These are phyloP conservation scores for Neoboletus brunneissimus DNA, from an alignment of 768 basidiomycete genomes.

Conservation along the genomic window DNA sequence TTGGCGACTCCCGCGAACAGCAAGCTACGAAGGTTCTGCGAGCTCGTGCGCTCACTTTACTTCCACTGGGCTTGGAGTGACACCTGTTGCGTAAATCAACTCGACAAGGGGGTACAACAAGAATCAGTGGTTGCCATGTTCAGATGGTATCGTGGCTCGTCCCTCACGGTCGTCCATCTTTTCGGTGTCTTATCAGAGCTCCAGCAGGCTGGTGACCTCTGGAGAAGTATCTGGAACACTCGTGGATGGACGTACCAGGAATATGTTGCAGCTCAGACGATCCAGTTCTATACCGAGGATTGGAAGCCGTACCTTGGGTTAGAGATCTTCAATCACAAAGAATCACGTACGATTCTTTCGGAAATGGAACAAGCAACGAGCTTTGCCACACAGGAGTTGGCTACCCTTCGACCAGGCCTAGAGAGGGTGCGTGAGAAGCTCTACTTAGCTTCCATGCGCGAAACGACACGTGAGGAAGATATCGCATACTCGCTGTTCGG, in stretches of 20 bases:
- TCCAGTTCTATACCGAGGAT: conserved; percentile 14
- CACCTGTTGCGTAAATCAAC: conserved; percentile 10
- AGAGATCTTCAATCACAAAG: conserved; percentile 4
- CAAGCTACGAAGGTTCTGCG: conserved; percentile 3
- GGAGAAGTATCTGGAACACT: conserved; percentile 7
- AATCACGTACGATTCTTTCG: background rate
- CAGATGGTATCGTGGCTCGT: conserved; percentile 6
- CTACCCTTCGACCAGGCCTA: conserved; percentile 1
- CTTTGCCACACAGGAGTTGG: background rate
- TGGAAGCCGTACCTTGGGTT: conserved; percentile 8
- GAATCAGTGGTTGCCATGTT: conserved; percentile 15
- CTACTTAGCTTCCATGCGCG: background rate
- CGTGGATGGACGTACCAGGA: conserved; percentile 14
- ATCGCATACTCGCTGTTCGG: background rate
- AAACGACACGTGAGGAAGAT: background rate
- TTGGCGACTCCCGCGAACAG: background rate
- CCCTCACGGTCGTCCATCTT: conserved; percentile 7
- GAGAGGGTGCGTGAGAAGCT: background rate
- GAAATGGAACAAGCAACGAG: conserved; percentile 2
- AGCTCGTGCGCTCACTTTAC: background rate
- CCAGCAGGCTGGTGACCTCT: background rate
- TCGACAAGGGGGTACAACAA: background rate
- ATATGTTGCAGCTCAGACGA: conserved; percentile 1
- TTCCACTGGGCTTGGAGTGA: conserved; percentile 12
- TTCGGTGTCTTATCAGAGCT: background rate